These are phyloP conservation scores for Corymbia maculata DNA, from an alignment of 345 rosid species.

Conservation along the genomic window DNA sequence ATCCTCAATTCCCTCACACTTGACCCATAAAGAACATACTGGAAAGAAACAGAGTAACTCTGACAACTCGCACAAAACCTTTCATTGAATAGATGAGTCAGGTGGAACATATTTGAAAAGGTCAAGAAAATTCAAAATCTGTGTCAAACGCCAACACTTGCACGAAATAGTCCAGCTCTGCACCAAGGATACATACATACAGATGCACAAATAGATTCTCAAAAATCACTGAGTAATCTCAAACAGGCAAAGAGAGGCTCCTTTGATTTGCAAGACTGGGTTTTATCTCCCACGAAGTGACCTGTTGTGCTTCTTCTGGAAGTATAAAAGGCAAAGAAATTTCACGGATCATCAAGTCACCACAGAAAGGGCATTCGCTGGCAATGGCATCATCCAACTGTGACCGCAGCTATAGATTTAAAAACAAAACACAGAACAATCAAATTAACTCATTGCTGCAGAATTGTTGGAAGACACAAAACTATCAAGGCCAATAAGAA, in stretches of 20 bases:
- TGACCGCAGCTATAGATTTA: constrained; percentile 62
- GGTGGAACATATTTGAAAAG: background rate
- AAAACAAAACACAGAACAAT: background rate
- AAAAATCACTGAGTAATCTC: background rate
- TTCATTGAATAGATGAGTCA: background rate
- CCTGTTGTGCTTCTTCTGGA: constrained; percentile 59
- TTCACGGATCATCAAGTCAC: constrained; percentile 86
- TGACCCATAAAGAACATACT: background rate
- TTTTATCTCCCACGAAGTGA: constrained; percentile 79
- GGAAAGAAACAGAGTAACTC: background rate
- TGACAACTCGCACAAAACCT: background rate
- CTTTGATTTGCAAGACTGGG: constrained; percentile 54
- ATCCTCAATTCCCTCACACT: background rate
- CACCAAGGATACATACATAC: background rate
- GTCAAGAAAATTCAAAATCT: background rate
- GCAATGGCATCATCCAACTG: constrained; percentile 94
- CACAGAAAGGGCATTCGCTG: constrained; percentile 91
- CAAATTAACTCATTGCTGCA: background rate
- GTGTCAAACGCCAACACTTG: background rate
- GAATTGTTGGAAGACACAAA: background rate
- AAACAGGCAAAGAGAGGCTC: constrained; percentile 44
- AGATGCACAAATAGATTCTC: background rate
- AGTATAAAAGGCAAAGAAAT: constrained; percentile 63
- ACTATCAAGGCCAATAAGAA: background rate
- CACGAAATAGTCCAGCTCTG: background rate